Base-by-base conservation (phyloP, 2,329 filamentous ascomycete genomes). In the Cladophialophora yegresii region DNA sequence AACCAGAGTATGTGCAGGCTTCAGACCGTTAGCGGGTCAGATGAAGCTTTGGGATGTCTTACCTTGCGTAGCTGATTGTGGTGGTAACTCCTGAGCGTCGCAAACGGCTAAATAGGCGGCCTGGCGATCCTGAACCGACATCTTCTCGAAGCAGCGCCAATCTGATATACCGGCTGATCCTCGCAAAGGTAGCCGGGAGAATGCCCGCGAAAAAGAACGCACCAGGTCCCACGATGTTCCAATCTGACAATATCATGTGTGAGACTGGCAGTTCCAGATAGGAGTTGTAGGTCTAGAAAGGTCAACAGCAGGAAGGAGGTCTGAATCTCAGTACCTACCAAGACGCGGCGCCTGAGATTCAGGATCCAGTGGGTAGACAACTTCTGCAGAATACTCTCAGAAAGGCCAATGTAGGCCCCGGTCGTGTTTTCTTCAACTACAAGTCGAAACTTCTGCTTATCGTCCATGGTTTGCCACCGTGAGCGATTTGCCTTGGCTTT, bases 161-260 rank as follows among this genome's bases (percentile, higher is more conserved):
- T 45, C 66, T 64, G n/a, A 69, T 32, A 22, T 43, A 22, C 26
- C 64, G 58, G 22, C 61, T 67, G 45, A 62, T 30, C 9, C 54
- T 55, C 33, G 64, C 47, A 36, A 65, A 45, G 16, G 59, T 33
- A 12, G 51, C 51, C 23, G 53, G 55, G 20, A 78, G 76, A 36
- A 80, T 75, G 8, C 79, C 79, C 33, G 76, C 73, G 62, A 76
- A 77, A 63, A 79, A 75, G 51, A 80, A 78, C 1, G 73, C 73
- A 16, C 75, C 26, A 22, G 75, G 58, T 0, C 79, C 78, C 26
- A 74, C 64, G 28, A 70, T 67, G 4, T 71, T 71, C 54, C 72
- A 73, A 60, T 81, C 79, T 45, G 70, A 71, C n/a, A 69, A 69
- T 30, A 80, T 73, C 13, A 77, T 75, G 57, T 73, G 71, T 49